Percentiles rank a stretch among this genome's conserved stretches.
These are phyloP conservation scores for Claviceps capensis DNA, from an alignment of 2,329 filamentous ascomycete genomes.

Conservation along the genomic window DNA sequence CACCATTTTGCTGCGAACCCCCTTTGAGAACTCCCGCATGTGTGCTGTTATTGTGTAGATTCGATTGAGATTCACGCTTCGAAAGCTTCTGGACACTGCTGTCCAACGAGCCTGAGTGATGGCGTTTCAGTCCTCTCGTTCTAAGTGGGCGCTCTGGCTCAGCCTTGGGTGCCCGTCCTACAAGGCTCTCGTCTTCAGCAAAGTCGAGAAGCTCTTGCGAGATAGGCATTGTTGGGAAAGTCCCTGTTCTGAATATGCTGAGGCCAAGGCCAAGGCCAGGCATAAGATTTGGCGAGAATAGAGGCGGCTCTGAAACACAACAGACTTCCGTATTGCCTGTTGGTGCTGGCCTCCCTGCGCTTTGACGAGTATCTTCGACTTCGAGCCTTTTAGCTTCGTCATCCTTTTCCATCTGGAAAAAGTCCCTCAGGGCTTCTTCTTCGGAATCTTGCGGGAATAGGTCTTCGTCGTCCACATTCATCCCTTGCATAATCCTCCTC, in stretches of 20 bases:
- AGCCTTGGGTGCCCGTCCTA: conserved; percentile 11
- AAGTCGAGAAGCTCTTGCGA: conserved; percentile 23
- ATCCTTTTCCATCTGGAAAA: conserved; percentile 6
- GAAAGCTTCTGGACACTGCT: conserved; percentile 1
- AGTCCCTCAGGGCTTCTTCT: conserved; percentile 29
- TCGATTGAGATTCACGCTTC: conserved; percentile 1
- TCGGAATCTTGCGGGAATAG: conserved; percentile 39
- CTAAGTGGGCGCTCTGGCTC: not conserved
- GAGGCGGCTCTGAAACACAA: not conserved
- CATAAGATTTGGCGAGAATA: not conserved
- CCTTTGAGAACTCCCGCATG: not conserved
- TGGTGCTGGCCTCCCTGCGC: not conserved
- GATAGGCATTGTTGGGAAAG: conserved; percentile 24
- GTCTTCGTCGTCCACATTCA: conserved; percentile 33
- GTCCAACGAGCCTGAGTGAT: not conserved
- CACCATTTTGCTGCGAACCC: not conserved
- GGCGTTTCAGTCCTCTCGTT: not conserved
- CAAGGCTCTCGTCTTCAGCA: conserved; percentile 24
- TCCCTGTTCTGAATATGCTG: conserved; percentile 28
- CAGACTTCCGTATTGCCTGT: not conserved
- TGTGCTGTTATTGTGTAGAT: not conserved
- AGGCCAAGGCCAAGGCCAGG: conserved; percentile 25
- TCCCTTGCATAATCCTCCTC: conserved; percentile 33
- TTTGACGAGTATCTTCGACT: not conserved
- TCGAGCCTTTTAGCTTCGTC: not conserved